Evolutionary conservation across 2,329 filamentous ascomycete species (phyloP), one percentile per base, ranked within the genome.

Genomic region (Fusarium concolor): DNA sequence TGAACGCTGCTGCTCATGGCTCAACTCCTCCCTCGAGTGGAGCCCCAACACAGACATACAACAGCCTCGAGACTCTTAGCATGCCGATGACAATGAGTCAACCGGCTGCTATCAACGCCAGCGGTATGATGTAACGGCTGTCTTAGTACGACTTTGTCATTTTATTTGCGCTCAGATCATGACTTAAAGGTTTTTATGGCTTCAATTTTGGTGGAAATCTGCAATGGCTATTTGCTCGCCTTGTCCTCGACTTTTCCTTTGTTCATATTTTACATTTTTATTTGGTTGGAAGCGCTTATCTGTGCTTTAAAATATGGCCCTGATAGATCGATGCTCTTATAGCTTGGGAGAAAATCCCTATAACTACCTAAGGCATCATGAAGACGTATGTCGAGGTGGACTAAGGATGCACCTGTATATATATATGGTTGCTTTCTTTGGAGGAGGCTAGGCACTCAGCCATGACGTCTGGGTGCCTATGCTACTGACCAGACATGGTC

Each of bases 61-160:
- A 87, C 80, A 86, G 82, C 73, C 80, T 89, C 58, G 86, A 89
- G 75, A 87, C 86, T 43, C 81, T 89, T 54, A 87, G 86, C 79
- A 88, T 89, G 86, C 86, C 87, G 18, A 89, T 89, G 86, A 86
- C 85, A 15, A 86, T 89, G 71, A 88, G 86, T 79, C 84, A 86
- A 54, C 84, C 86, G 45, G 76, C 81, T 56, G 79, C 82, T 59
- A 78, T 82, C 67, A 81, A 82, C 65, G 79, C 82, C 2, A 79
- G 80, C 35, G 81, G 79, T 53, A 79, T 85, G 75, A 82, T 84
- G 78, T 82, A 77, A 79, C 57, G 65, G 59, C 39, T 56, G 60
- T 33, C 64, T 42, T 65, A 42, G 64, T 56, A 74, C 63, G 71
- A 70, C 51, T 61, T 72, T 61, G 67, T 65, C 51, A 71, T 65